Evolutionary conservation across 2,329 filamentous ascomycete species (phyloP), one percentile per base, ranked within the genome.

Genomic region (Colletotrichum euphorbiae): DNA sequence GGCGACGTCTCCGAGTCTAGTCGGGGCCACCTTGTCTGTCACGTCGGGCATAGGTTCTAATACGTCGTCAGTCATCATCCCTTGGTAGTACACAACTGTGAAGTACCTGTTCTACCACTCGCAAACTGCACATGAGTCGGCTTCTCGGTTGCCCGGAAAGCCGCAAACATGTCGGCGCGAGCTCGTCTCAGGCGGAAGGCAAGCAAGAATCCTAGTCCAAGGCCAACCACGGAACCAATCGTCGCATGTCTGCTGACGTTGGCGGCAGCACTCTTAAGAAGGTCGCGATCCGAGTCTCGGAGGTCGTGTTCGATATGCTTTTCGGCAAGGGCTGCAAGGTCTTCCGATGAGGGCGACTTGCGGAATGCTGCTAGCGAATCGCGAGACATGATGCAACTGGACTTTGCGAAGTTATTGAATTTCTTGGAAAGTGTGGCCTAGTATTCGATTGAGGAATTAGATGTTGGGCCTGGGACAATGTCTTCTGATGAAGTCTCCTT

Each of bases 91-190:
- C 6, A 11, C 19, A 42, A 31, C 48, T 11, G 13, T 5, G n/a
- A 66, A 77, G 24, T 75, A 88, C 87, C 84, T 57, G 83, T 84
- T 17, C 88, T 80, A 0, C 90, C 90, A 71, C 86, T 84, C 0
- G 86, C 84, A 75, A 92, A 92, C 13, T 85, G 78, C 6, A 92
- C 83, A 60, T 88, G 82, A 0, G 84, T 86, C 0, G 90, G 90
- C 75, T 86, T 87, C 74, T 91, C 87, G 58, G 83, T 78, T 0
- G 88, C 83, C 19, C 84, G 83, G 78, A 92, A 88, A 6, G 87
- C 85, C 48, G 84, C 82, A 80, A 90, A 91, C 76, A 90, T 84
- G n/a, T 83, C 80, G 36, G 80, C 77, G 51, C 90, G 84, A 68
- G 85, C 82, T 43, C 78, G 78, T 43, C 90, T 82, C 11, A 91